Conservation (phyloP, 345 rosid genomes). For the Sisymbrium altissimum region DNA sequence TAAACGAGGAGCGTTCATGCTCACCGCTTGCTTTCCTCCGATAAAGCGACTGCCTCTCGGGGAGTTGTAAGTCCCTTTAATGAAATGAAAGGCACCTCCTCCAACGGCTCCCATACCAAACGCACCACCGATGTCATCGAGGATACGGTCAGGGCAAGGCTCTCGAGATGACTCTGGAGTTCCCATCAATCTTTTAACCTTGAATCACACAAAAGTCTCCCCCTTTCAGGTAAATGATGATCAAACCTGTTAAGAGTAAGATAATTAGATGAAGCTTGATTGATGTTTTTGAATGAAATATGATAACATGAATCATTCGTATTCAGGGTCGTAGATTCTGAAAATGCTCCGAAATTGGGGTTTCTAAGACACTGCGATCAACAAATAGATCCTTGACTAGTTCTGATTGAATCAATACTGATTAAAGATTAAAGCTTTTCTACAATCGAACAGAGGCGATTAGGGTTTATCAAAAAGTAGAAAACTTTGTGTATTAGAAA, state of each 20-base stretch:
- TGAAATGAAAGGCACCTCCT: slow-evolving; percentile 68
- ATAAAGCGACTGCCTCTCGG: slow-evolving; percentile 54
- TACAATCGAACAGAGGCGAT: neutral
- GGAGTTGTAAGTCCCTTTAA: slow-evolving; percentile 61
- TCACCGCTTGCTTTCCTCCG: slow-evolving; percentile 67
- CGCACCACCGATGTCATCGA: slow-evolving; percentile 77
- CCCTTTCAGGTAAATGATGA: neutral
- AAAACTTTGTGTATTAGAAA: neutral
- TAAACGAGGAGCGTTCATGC: slow-evolving; percentile 72
- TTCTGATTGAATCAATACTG: neutral
- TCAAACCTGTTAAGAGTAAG: neutral
- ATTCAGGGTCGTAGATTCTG: neutral
- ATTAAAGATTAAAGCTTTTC: neutral
- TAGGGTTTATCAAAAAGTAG: slow-evolving; percentile 16
- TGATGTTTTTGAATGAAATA: too few relatives aligned
- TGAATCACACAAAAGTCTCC: neutral
- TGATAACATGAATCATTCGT: neutral
- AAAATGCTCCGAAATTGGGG: neutral
- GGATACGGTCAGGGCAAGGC: slow-evolving; percentile 80
- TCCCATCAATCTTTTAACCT: slow-evolving; percentile 39
- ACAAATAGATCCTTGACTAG: neutral
- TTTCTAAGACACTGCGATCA: neutral
- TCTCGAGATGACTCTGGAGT: slow-evolving; percentile 82
- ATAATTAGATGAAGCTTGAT: neutral
- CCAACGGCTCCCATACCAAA: slow-evolving; percentile 91